Conservation (phyloP, 345 rosid genomes). For the Eucalyptus dawsonii region DNA sequence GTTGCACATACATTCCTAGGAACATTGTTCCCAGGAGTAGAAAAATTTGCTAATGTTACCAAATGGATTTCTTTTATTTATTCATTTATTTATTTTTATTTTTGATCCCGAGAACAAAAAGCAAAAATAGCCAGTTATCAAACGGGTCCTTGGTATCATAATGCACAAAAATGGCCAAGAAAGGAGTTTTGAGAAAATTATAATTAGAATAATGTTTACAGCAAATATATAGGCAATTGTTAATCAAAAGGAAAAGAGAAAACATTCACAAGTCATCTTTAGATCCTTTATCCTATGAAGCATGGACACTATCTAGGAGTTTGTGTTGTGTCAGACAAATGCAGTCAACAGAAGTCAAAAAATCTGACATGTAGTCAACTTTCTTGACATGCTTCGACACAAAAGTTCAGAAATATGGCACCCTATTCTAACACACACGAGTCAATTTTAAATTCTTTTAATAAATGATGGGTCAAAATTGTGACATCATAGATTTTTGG, state of each 20-base stretch:
- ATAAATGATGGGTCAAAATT: too few species aligned
- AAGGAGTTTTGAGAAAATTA: too few species aligned
- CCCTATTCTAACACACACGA: neutral
- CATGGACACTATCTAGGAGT: neutral
- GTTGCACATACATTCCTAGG: too few species aligned
- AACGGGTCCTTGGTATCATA: fast-evolving
- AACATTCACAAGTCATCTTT: neutral
- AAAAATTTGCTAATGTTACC: too few species aligned
- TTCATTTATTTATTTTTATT: too few species aligned
- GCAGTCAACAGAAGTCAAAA: neutral
- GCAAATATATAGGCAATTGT: neutral
- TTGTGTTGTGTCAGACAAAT: fast-evolving
- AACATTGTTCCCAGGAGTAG: too few species aligned
- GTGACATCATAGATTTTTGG: too few species aligned
- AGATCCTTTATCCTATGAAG: neutral
- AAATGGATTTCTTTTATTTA: too few species aligned
- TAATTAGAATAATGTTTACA: neutral
- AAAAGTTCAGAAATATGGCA: fast-evolving
- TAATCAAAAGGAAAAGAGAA: neutral
- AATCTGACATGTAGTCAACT: neutral
- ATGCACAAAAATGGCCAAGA: neutral
- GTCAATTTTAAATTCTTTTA: too few species aligned
- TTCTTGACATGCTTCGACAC: too few species aligned
- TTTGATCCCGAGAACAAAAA: too few species aligned
- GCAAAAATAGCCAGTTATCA: too few species aligned